A percentile compares a stretch with the other conserved stretches of the same genome.
These are phyloP conservation scores for Zygotorulaspora florentina DNA, from an alignment of 805 yeast genomes.

Conservation along the genomic window DNA sequence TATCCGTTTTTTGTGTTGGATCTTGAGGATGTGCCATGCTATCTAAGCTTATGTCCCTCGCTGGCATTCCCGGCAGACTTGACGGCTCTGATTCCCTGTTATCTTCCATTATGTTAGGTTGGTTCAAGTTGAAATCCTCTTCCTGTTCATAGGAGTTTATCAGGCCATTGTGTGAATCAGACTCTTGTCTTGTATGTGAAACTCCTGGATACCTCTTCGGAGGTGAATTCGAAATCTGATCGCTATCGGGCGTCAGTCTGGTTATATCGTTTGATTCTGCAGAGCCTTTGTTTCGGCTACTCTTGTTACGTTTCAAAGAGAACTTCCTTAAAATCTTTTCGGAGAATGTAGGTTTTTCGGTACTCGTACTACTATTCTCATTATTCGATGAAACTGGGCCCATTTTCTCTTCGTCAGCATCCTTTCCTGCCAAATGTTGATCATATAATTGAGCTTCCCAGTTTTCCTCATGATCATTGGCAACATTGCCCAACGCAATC, in stretches of 20 bases:
- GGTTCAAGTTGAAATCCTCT: conserved; percentile 12
- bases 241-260: conserved; percentile 14
- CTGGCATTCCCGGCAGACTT: conserved; percentile 11
- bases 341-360: conserved; percentile 20
- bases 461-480: conserved; percentile 69
- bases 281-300: conserved; percentile 1
- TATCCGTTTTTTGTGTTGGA: conserved; percentile 16
- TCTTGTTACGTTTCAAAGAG: conserved; percentile 15
- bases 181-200: conserved; percentile 24
- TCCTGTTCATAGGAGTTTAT: conserved; percentile 26
- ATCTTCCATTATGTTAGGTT: conserved; percentile 16
- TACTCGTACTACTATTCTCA: conserved; percentile 12
- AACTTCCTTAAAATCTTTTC: conserved; percentile 26
- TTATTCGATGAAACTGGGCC: conserved; percentile 13
- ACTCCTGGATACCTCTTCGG: conserved; percentile 26
- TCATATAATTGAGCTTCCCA: conserved; percentile 62
- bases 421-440: conserved; percentile 9
- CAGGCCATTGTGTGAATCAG: conserved; percentile 31
- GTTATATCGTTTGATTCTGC: conserved; percentile 7
- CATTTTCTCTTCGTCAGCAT: conserved; percentile 17
- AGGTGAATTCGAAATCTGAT: conserved; percentile 8
- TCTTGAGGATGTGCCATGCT: conserved; percentile 13
- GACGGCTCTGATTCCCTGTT: conserved; percentile 1
- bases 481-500: conserved; percentile 74
- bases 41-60: conserved; percentile 22